A percentile compares a stretch with the other conserved stretches of the same genome.
Evolutionary conservation across 2,329 filamentous ascomycete species (phyloP).

Genomic region (Ophiognomonia clavigignenti-juglandacearum): DNA sequence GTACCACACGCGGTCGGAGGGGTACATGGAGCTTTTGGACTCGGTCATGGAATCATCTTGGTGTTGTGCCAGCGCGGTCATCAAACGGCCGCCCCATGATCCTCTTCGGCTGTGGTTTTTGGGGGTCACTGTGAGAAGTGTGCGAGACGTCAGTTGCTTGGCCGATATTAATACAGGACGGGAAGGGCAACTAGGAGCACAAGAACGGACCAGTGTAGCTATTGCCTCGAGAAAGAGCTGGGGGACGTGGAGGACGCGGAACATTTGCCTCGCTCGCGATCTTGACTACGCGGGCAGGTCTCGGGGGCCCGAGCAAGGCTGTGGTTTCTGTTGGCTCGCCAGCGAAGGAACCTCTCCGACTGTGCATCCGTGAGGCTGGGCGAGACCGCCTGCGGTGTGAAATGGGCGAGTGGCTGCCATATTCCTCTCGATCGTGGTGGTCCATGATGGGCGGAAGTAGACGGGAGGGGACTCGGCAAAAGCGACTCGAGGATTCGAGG

Average conservation of each 20-base stretch:
- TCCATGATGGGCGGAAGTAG: constrained; percentile 2
- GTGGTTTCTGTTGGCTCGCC: constrained; percentile 14
- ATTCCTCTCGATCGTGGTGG: constrained; percentile 9
- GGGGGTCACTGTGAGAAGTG: too few relatives aligned
- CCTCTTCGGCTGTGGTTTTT: constrained; percentile 52
- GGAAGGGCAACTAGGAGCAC: background rate
- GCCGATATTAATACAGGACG: too few relatives aligned
- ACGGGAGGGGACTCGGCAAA: background rate
- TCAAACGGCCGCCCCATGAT: constrained; percentile 58
- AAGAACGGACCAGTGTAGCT: constrained; percentile 12
- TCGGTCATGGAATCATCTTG: constrained; percentile 48
- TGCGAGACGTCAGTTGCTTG: too few relatives aligned
- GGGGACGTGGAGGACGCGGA: constrained; percentile 4
- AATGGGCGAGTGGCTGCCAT: constrained; percentile 10
- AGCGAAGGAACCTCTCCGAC: constrained; percentile 10
- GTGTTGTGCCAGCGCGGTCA: constrained; percentile 55
- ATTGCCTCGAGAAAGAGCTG: constrained; percentile 3
- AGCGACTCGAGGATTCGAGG: background rate
- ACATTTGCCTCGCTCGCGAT: constrained; percentile 6
- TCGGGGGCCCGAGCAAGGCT: constrained; percentile 8
- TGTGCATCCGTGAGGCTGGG: constrained; percentile 14
- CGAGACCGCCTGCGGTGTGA: constrained; percentile 13
- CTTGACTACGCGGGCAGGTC: constrained; percentile 12
- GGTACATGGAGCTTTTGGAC: constrained; percentile 60
- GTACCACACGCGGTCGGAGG: constrained; percentile 93